A percentile compares a stretch with the other conserved stretches of the same genome.
These are phyloP conservation scores for Globisporangium acanthophoron DNA, from an alignment of 352 stramenopile genomes.

Conservation along the genomic window DNA sequence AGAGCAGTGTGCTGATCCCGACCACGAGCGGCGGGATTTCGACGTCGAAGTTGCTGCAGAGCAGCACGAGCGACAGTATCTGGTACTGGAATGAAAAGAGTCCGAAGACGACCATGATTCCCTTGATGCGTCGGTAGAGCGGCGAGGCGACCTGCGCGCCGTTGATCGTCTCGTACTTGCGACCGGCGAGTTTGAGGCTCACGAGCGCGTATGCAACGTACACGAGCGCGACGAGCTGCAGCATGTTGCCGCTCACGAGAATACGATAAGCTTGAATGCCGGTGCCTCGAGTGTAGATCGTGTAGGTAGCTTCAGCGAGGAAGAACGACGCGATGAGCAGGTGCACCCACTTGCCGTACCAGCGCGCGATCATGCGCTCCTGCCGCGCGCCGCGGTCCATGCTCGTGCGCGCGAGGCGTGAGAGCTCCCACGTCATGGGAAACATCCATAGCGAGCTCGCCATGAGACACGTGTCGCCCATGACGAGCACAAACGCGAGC, in stretches of 20 bases:
- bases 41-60: slow-evolving; percentile 29
- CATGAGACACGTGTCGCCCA: slow-evolving; percentile 34
- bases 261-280: slow-evolving; percentile 29
- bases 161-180: slow-evolving; percentile 47
- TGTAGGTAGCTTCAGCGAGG: slow-evolving; percentile 25
- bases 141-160: slow-evolving; percentile 39
- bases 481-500: slow-evolving; percentile 34
- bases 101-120: slow-evolving; percentile 55
- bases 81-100: slow-evolving; percentile 44
- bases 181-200: slow-evolving; percentile 33
- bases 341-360: slow-evolving; percentile 35
- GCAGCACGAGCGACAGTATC: slow-evolving; percentile 33
- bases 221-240: slow-evolving; percentile 29
- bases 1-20: slow-evolving; percentile 33
- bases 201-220: slow-evolving; percentile 37
- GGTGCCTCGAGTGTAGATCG: slow-evolving; percentile 33
- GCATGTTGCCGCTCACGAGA: slow-evolving; percentile 39
- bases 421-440: slow-evolving; percentile 38
- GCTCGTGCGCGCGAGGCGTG: slow-evolving; percentile 26
- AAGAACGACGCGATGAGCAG: slow-evolving; percentile 29
- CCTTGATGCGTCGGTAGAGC: slow-evolving; percentile 51
- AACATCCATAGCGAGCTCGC: slow-evolving; percentile 46
- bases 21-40: slow-evolving; percentile 25
- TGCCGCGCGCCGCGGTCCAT: slow-evolving; percentile 31
- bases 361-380: slow-evolving; percentile 17